These are phyloP conservation scores for Pelomyxa schiedti DNA, from an alignment of 78 protist species.

Conservation along the genomic window DNA sequence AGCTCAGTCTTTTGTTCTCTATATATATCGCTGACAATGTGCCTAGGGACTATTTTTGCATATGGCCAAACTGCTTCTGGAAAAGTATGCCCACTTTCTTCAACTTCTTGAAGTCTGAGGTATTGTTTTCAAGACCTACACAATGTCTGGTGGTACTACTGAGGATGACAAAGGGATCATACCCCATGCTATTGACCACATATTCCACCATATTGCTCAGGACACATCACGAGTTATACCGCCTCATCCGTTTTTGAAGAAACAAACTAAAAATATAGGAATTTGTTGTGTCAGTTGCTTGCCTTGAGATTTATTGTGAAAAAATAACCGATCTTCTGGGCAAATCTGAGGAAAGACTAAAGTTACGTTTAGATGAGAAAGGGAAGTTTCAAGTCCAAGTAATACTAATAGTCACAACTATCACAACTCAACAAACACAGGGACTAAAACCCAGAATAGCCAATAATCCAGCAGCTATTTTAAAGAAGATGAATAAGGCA, in stretches of 20 bases:
- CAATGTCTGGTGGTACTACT: conserved; percentile 2
- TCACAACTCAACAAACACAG: too few relatives aligned
- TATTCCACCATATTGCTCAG: conserved; percentile 18
- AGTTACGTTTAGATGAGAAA: conserved; percentile 43
- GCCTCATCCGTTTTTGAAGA: conserved; percentile 59
- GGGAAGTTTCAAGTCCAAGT: conserved; percentile 16
- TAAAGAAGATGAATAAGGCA: conserved; percentile 16
- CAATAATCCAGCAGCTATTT: conserved; percentile 13
- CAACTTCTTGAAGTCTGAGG: conserved; percentile 30
- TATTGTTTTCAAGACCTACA: conserved; percentile 5
- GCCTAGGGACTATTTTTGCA: conserved; percentile 41
- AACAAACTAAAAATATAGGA: conserved; percentile 67
- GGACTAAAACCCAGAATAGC: conserved; percentile 43
- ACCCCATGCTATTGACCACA: conserved; percentile 41
- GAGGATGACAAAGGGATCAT: conserved; percentile 32
- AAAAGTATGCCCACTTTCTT: too few relatives aligned
- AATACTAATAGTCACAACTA: too few relatives aligned
- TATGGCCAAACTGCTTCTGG: conserved; percentile 59
- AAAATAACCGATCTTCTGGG: conserved; percentile 60
- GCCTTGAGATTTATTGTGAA: conserved; percentile 30
- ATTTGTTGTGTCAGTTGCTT: not conserved
- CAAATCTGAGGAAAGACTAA: conserved; percentile 20
- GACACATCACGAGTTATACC: conserved; percentile 1
- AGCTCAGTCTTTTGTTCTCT: not conserved
- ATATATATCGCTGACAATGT: too few relatives aligned